Conservation (phyloP, 768 basidiomycete genomes). For the Amanita brunnescens region DNA sequence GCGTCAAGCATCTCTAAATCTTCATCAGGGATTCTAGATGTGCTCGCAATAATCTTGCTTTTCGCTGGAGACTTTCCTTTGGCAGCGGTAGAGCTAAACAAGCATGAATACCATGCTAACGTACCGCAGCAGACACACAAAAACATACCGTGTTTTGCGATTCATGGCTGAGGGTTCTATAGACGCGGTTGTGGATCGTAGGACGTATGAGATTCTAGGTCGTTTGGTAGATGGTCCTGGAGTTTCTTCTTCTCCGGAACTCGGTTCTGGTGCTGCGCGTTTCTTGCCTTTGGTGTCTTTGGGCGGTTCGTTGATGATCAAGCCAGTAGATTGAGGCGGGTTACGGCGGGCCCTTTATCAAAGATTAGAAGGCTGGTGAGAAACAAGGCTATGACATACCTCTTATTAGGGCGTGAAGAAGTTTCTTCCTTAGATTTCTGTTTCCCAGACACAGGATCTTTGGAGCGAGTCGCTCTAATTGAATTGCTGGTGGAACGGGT, state of each 20-base stretch:
- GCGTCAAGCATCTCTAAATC: conserved; percentile 74
- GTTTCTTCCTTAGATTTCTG: conserved; percentile 59
- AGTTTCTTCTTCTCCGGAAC: conserved; percentile 56
- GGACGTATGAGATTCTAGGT: conserved; percentile 53
- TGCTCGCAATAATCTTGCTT: conserved; percentile 50
- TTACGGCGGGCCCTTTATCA: conserved; percentile 49
- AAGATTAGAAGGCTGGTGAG: conserved; percentile 18
- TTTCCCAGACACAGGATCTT: conserved; percentile 43
- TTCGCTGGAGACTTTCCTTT: conserved; percentile 57
- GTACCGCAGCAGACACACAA: conserved; percentile 5
- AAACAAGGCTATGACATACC: conserved; percentile 36
- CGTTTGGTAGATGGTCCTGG: conserved; percentile 54
- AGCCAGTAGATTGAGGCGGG: conserved; percentile 32
- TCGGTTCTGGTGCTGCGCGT: conserved; percentile 67
- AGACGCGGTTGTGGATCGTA: conserved; percentile 50
- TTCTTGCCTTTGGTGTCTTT: conserved; percentile 88
- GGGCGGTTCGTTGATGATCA: conserved; percentile 68
- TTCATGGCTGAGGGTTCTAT: conserved; percentile 51
- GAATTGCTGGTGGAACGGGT: conserved; percentile 33
- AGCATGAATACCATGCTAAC: conserved; percentile 10
- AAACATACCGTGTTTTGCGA: conserved; percentile 57
- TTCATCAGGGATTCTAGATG: conserved; percentile 59
- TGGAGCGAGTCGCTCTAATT: conserved; percentile 41
- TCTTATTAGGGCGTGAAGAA: conserved; percentile 43
- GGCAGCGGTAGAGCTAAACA: conserved; percentile 35